Evolutionary conservation across 108 stramenopile genomes (phyloP), one percentile per base, ranked within the genome.

Genomic region (Skeletonema potamos): DNA sequence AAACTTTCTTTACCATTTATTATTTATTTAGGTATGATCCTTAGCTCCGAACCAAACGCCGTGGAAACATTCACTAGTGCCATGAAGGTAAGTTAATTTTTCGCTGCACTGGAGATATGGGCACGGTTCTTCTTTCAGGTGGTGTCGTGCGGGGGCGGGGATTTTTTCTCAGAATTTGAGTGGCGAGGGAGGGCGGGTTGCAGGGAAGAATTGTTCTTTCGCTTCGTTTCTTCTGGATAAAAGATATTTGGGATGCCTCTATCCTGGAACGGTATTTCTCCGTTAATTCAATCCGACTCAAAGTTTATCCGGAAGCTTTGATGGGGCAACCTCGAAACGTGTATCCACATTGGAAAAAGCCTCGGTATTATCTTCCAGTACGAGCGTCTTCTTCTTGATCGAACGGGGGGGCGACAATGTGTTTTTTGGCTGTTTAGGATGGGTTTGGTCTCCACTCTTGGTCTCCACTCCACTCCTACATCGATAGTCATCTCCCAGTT

Each of bases 81-180:
- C 60, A 36, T 71, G 46, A 61, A 71, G 59, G 70, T 71, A 32
- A 62, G 70, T 67, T 20, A 37, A 13, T 26, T 36, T 62, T 62
- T 60, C 15, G 4, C 4, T 26, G 18, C 20, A 1, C 26, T 13
- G 39, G 28, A 66, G 20, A 57, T 30, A 44, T 13, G 24, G 10
- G 57, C 41, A 44, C 43, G 29, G 36, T 54, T 36, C 17, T 18
- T 26, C 39, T 44, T 43, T 48, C 20, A 7, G 46, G 20, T 48
- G 46, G 15, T 48, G 46, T 12, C 20, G 44, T 3, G 20, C 18
- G 46, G 5, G 46, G 20, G 20, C 4, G 43, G 43, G 15, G 43
- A n/a, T 4, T 18, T 44, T 44, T 22, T 48, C 15, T 2, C 46
- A 48, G 46, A 48, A 48, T 12, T 15, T 48, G 46, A 10, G 7